Base-by-base conservation (phyloP, 2,329 filamentous ascomycete species). In the Neonectria punicea region DNA sequence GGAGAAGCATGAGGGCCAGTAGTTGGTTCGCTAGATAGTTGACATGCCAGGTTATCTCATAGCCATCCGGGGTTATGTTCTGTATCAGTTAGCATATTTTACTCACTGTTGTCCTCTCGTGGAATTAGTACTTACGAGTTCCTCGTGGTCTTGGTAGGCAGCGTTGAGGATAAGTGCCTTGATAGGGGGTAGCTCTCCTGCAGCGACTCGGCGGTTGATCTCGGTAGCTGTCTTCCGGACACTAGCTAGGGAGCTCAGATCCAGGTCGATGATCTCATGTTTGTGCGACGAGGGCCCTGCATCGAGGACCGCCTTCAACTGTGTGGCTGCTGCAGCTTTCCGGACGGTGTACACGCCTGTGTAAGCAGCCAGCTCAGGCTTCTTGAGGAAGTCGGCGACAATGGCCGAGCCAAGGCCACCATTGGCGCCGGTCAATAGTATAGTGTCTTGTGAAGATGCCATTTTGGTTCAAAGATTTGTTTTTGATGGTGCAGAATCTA, bases 381-480 rank as follows among this genome's bases (percentile, higher is more conserved):
- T 71, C 16, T 66, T 63, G 39, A 79, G 43, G 32, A 82, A 74
- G 8, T 74, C 68, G 4, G 64, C 50, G 10, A 78, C 74, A 8
- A 80, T 78, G 22, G 75, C 73, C 11, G 76, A 77, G 8, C 79
- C 80, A 30, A 82, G 74, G 20, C 79, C 77, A 46, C 80, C 80
- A 59, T 82, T 82, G 39, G 78, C 70, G 7, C 80, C 80, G 5
- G 80, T 82, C 10, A 81, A 64, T 2, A 82, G 43, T 28, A 82
- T 75, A 2, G 77, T 73, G 59, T 79, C 77, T 60, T 67, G 57
- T 16, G 66, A 49, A 32, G 69, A 57, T 30, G 71, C 34, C 67
- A 72, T 71, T 2, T 39, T 11, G 10, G 18, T 22, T 25, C 18
- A 18, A 6, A 51, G 18, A 10, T 46, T 20, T 36, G 16, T 28